Percentiles rank a stretch among this genome's conserved stretches.
Evolutionary conservation across 2,329 filamentous ascomycete genomes (phyloP).

Genomic region (Phialemonium atrogriseum): DNA sequence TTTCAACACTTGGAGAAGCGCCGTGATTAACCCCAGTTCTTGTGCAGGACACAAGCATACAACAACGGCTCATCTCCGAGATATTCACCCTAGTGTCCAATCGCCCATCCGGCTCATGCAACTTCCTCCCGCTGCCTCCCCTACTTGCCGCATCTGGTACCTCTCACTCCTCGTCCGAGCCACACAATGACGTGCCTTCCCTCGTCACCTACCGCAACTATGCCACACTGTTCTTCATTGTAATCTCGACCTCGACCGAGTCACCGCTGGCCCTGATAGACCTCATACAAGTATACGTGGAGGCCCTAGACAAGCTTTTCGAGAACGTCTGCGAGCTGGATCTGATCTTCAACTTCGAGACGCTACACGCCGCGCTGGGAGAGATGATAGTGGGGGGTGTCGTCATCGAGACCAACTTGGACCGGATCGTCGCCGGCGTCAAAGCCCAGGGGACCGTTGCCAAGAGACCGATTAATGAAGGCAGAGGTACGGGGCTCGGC

Average conservation of each 20-base stretch:
- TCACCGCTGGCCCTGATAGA: conserved; percentile 92
- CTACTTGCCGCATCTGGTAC: conserved; percentile 56
- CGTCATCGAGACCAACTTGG: conserved; percentile 84
- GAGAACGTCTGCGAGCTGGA: conserved; percentile 98
- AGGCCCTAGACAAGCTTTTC: conserved; percentile 87
- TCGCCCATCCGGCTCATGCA: conserved; percentile 85
- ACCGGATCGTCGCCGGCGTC: conserved; percentile 82
- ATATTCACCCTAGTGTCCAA: conserved; percentile 95
- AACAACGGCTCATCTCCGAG: conserved; percentile 92
- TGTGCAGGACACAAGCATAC: conserved; percentile 83
- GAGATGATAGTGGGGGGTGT: conserved; percentile 97
- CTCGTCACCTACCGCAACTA: conserved; percentile 98
- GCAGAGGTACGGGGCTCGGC: conserved; percentile 36
- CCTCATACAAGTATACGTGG: conserved; percentile 96
- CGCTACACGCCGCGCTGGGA: conserved; percentile 77
- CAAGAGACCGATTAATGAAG: conserved; percentile 71
- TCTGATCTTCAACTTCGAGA: conserved; percentile 98
- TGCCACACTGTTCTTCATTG: conserved; percentile 95
- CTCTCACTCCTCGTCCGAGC: conserved; percentile 55
- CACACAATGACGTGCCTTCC: conserved; percentile 81
- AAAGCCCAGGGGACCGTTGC: conserved; percentile 67
- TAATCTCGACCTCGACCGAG: conserved; percentile 94
- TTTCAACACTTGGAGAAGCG: conserved; percentile 1
- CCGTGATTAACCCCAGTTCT: background rate
- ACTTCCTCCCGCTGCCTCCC: conserved; percentile 79